These are phyloP conservation scores for Fusarium subtropicale DNA, from an alignment of 2,329 filamentous ascomycete species.

Conservation along the genomic window DNA sequence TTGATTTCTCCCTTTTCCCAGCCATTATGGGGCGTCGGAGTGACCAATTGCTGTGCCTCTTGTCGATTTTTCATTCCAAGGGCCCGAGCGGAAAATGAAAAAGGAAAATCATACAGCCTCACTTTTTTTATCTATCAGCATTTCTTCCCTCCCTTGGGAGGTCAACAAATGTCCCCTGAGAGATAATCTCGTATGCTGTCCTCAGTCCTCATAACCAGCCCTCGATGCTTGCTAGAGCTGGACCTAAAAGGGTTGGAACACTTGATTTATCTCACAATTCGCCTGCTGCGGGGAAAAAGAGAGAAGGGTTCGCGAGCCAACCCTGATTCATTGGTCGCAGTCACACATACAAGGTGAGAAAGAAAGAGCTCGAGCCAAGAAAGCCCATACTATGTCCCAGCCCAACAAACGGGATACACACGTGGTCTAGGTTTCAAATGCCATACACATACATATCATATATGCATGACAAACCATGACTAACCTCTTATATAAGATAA, in stretches of 20 bases:
- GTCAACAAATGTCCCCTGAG: background rate
- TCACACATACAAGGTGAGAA: background rate
- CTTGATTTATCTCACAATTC: background rate
- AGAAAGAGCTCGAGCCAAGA: background rate
- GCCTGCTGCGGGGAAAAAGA: background rate
- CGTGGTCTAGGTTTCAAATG: background rate
- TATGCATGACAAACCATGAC: slow-evolving; percentile 20
- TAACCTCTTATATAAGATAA: slow-evolving; percentile 13
- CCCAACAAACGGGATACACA: background rate
- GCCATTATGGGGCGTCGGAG: background rate
- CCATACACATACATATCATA: background rate
- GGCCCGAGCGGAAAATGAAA: slow-evolving; percentile 1
- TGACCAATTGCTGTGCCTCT: background rate
- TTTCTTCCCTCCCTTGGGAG: background rate
- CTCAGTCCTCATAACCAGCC: background rate
- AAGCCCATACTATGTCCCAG: background rate
- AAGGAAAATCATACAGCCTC: background rate
- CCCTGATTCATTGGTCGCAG: background rate
- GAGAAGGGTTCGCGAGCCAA: background rate
- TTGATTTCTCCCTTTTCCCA: background rate
- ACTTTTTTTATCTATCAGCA: background rate
- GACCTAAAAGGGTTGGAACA: background rate
- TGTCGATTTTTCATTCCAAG: background rate
- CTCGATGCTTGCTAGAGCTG: background rate
- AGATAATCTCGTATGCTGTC: background rate